Percentiles rank a stretch among this genome's conserved stretches.
These are phyloP conservation scores for Teratosphaeria zuluensis DNA, from an alignment of 2,329 filamentous ascomycete genomes.

Conservation along the genomic window DNA sequence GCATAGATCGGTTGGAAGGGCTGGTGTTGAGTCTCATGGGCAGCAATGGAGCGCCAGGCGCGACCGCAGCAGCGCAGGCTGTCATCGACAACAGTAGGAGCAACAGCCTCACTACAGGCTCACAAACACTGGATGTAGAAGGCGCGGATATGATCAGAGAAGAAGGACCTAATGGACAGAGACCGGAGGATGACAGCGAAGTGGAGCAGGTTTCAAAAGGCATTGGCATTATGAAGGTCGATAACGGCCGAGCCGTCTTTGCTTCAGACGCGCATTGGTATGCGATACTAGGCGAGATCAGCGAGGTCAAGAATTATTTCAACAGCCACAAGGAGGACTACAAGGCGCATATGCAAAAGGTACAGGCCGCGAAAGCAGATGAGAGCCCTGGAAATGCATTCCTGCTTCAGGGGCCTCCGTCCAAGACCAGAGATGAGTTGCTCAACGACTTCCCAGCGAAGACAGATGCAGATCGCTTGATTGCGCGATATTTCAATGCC, in stretches of 20 bases:
- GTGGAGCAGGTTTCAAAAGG: slow-evolving; percentile 44
- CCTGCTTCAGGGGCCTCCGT: slow-evolving; percentile 61
- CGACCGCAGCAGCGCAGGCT: slow-evolving; percentile 47
- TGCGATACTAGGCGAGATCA: slow-evolving; percentile 54
- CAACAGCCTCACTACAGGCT: slow-evolving; percentile 28
- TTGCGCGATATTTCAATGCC: slow-evolving; percentile 85
- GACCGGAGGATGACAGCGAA: slow-evolving; percentile 51
- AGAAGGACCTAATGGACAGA: slow-evolving; percentile 22
- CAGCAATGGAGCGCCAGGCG: slow-evolving; percentile 45
- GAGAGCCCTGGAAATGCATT: slow-evolving; percentile 61
- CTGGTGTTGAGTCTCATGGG: slow-evolving; percentile 85
- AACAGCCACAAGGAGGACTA: slow-evolving; percentile 76
- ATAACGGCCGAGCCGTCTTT: slow-evolving; percentile 39
- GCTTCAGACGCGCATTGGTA: slow-evolving; percentile 45
- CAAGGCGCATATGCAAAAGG: slow-evolving; percentile 68
- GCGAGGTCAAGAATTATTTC: slow-evolving; percentile 92
- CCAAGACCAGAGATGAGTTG: slow-evolving; percentile 65
- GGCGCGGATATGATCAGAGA: slow-evolving; percentile 48
- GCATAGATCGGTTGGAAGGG: slow-evolving; percentile 89
- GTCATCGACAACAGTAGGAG: slow-evolving; percentile 39
- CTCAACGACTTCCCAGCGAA: slow-evolving; percentile 71
- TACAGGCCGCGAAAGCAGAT: slow-evolving; percentile 56
- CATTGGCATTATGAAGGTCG: slow-evolving; percentile 44
- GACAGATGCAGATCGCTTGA: slow-evolving; percentile 71
- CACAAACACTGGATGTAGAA: slow-evolving; percentile 42